Evolutionary conservation across 306 rosid species (phyloP).

Genomic region (Cucumis sativus): DNA sequence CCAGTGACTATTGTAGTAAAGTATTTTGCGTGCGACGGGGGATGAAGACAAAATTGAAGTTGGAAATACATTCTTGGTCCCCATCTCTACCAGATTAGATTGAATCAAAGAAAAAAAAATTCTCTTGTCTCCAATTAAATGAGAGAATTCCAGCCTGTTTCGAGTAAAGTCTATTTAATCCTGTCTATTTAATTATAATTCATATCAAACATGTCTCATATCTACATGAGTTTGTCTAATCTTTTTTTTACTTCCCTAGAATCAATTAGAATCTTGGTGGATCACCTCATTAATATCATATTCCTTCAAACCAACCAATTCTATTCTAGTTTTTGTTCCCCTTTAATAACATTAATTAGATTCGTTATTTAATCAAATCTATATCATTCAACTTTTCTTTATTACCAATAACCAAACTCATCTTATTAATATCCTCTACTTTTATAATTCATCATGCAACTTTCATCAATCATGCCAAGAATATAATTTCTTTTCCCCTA

Average conservation of each 20-base stretch:
- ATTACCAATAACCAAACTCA: background rate
- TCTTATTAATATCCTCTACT: background rate
- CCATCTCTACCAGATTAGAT: background rate
- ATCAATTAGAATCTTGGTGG: background rate
- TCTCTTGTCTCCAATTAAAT: background rate
- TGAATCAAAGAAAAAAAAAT: background rate
- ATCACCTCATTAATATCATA: background rate
- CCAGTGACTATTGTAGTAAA: background rate
- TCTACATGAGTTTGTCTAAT: background rate
- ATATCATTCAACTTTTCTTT: background rate
- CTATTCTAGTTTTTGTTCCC: background rate
- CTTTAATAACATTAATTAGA: background rate
- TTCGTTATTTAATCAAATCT: background rate
- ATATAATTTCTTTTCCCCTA: background rate
- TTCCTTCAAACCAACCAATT: background rate
- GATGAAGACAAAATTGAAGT: background rate
- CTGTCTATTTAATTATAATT: background rate
- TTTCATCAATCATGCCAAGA: background rate
- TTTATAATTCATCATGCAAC: background rate
- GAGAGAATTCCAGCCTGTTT: background rate
- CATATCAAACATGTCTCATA: background rate
- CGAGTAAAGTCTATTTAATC: background rate
- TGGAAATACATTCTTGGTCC: background rate
- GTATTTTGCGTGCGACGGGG: background rate
- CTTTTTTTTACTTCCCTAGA: background rate